These are phyloP conservation scores for Populus hybrid DNA, from an alignment of 441 rosid genomes.

Conservation along the genomic window DNA sequence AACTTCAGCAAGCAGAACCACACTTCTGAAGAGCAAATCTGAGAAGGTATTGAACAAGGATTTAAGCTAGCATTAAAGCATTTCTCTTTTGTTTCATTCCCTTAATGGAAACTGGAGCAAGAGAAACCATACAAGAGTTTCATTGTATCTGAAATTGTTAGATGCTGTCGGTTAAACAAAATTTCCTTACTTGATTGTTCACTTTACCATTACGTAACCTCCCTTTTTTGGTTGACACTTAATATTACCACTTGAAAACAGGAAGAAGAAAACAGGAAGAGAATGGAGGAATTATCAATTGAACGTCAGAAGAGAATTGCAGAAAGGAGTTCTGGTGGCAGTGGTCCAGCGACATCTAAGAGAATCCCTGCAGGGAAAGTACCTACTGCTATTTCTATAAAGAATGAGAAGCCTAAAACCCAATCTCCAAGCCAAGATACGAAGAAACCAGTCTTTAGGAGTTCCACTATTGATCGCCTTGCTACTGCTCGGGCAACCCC, in stretches of 20 bases:
- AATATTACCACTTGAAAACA: constrained; percentile 24
- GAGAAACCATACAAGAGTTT: background rate
- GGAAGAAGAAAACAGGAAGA: constrained; percentile 87
- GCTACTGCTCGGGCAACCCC: constrained; percentile 53
- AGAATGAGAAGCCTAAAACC: constrained; percentile 38
- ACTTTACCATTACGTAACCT: background rate
- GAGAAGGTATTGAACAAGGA: constrained; percentile 50
- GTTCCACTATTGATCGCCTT: constrained; percentile 87
- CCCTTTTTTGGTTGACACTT: background rate
- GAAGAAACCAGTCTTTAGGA: constrained; percentile 60
- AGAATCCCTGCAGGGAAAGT: constrained; percentile 34
- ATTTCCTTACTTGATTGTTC: background rate
- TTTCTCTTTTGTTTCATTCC: background rate
- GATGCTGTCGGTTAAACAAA: background rate
- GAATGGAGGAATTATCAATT: constrained; percentile 65
- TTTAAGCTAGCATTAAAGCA: constrained; percentile 1
- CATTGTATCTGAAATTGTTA: background rate
- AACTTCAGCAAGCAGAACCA: constrained; percentile 53
- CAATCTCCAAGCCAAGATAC: constrained; percentile 41
- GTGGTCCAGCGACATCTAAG: constrained; percentile 31
- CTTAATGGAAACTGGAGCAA: background rate
- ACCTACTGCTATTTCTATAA: constrained; percentile 26
- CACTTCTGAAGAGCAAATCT: constrained; percentile 51
- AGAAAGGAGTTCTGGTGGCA: constrained; percentile 63
- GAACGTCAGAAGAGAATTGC: constrained; percentile 94